Percentiles rank a stretch among this genome's conserved stretches.
These are phyloP conservation scores for Nothomitra cinnamomea DNA, from an alignment of 2,329 filamentous ascomycete species.

Conservation along the genomic window DNA sequence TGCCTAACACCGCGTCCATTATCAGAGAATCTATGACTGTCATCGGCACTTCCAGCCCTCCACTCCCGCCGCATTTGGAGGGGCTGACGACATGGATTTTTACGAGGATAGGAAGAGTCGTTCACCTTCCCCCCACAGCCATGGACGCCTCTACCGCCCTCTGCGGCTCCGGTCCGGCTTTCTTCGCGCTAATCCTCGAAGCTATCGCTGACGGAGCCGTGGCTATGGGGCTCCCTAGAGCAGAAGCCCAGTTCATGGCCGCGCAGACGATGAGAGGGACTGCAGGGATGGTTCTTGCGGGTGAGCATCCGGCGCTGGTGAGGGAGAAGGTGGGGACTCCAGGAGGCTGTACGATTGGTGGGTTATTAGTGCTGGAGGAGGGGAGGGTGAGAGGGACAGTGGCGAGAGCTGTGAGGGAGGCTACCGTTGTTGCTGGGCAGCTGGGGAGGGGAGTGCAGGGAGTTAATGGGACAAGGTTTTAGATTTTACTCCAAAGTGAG, in stretches of 20 bases:
- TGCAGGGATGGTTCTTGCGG: slow-evolving; percentile 48
- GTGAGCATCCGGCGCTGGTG: slow-evolving; percentile 59
- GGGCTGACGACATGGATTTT: slow-evolving; percentile 60
- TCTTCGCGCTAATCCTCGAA: slow-evolving; percentile 60
- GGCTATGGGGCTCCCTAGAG: slow-evolving; percentile 58
- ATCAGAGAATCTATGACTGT: slow-evolving; percentile 73
- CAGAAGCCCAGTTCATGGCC: slow-evolving; percentile 59
- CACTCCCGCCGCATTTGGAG: slow-evolving; percentile 34
- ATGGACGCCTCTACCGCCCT: slow-evolving; percentile 63
- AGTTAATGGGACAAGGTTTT: slow-evolving; percentile 26
- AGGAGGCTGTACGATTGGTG: slow-evolving; percentile 62
- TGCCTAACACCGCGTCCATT: slow-evolving; percentile 70
- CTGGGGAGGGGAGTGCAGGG: slow-evolving; percentile 38
- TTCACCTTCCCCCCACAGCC: slow-evolving; percentile 44
- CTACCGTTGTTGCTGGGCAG: slow-evolving; percentile 51
- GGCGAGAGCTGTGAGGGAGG: slow-evolving; percentile 51
- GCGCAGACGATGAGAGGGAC: slow-evolving; percentile 64
- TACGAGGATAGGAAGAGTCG: slow-evolving; percentile 52
- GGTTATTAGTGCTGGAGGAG: slow-evolving; percentile 57
- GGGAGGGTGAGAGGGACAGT: slow-evolving; percentile 50
- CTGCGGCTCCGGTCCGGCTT: slow-evolving; percentile 58
- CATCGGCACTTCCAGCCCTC: slow-evolving; percentile 38
- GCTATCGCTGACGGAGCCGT: slow-evolving; percentile 61
- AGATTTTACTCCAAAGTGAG: no score
- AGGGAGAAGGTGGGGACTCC: slow-evolving; percentile 64